phyloP scores from a whole-genome alignment of 2,329 filamentous ascomycete genomes.

The Ophiostoma sp. region DNA sequence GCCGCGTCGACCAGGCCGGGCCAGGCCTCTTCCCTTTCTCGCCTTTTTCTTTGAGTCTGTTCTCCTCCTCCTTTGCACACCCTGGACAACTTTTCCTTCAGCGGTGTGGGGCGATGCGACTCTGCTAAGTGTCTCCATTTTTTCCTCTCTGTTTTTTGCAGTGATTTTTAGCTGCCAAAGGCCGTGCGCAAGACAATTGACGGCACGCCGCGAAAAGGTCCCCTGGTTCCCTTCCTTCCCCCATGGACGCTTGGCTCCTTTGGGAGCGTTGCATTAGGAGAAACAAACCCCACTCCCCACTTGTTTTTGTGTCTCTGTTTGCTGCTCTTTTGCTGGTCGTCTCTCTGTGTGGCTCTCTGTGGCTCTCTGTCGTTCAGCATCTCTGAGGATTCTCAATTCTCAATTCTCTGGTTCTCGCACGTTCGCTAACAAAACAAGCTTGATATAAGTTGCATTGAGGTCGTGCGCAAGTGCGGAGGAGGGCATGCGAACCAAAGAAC shows the following conservation, averaged over 20 bases:
- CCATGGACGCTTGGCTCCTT: neutral
- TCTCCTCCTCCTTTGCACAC: neutral
- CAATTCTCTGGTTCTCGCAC: neutral
- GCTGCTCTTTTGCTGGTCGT: neutral
- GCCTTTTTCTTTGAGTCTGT: too few species aligned
- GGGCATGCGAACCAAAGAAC: neutral
- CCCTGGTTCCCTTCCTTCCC: neutral
- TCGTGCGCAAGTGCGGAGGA: conserved; percentile 12
- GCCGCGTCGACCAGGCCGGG: neutral
- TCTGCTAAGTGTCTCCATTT: too few species aligned
- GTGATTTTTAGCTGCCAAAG: neutral
- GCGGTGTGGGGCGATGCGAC: conserved; percentile 19
- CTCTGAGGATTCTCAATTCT: neutral
- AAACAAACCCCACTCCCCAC: neutral
- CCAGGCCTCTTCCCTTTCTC: neutral
- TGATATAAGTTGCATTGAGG: conserved; percentile 5
- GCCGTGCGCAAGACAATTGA: conserved; percentile 9
- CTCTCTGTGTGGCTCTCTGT: too few species aligned
- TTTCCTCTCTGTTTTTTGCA: neutral
- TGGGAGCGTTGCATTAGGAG: neutral
- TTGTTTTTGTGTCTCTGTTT: neutral
- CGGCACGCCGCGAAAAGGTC: neutral
- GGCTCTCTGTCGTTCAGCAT: neutral
- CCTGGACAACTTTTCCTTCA: conserved; percentile 8
- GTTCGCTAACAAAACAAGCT: neutral